Evolutionary conservation across 1,284 basidiomycete species (phyloP).

Genomic region (Spongiforma sp.): DNA sequence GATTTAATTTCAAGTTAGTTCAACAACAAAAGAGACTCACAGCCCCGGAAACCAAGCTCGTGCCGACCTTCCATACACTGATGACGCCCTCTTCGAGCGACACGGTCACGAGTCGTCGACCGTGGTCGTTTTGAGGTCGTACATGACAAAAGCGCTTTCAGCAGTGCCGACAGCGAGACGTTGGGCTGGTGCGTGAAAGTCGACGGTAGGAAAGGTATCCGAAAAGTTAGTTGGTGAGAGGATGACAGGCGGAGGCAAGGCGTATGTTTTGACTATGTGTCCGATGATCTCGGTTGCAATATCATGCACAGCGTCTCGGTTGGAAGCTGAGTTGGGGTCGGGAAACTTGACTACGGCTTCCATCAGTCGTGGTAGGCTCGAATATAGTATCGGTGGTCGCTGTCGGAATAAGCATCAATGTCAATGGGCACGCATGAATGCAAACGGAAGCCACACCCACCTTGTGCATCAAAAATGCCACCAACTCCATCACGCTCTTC

Average conservation of each 20-base stretch:
- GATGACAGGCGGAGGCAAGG: neutral
- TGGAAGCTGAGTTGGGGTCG: slow-evolving; percentile 86
- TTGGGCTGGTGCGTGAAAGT: slow-evolving; percentile 88
- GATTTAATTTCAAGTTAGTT: too few relatives aligned
- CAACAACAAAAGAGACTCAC: too few relatives aligned
- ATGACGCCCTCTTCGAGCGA: slow-evolving; percentile 85
- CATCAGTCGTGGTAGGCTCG: slow-evolving; percentile 86
- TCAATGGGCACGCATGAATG: neutral
- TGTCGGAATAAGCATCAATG: slow-evolving; percentile 36
- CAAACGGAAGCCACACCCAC: slow-evolving; percentile 41
- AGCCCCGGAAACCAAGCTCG: too few relatives aligned
- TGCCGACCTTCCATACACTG: slow-evolving; percentile 91
- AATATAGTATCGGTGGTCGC: slow-evolving; percentile 87
- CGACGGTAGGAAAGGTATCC: slow-evolving; percentile 86
- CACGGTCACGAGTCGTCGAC: slow-evolving; percentile 86
- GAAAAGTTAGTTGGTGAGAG: neutral
- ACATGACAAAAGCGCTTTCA: slow-evolving; percentile 95
- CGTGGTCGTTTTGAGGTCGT: slow-evolving; percentile 98
- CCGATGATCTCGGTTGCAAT: slow-evolving; percentile 94
- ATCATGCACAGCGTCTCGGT: slow-evolving; percentile 88
- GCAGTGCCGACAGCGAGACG: slow-evolving; percentile 92
- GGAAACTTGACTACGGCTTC: slow-evolving; percentile 98
- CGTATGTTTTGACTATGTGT: slow-evolving; percentile 78
- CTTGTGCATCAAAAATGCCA: slow-evolving; percentile 94
- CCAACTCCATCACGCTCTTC: slow-evolving; percentile 90